These are phyloP conservation scores for Penicillium sp. DNA, from an alignment of 2,329 filamentous ascomycete species.

Conservation along the genomic window DNA sequence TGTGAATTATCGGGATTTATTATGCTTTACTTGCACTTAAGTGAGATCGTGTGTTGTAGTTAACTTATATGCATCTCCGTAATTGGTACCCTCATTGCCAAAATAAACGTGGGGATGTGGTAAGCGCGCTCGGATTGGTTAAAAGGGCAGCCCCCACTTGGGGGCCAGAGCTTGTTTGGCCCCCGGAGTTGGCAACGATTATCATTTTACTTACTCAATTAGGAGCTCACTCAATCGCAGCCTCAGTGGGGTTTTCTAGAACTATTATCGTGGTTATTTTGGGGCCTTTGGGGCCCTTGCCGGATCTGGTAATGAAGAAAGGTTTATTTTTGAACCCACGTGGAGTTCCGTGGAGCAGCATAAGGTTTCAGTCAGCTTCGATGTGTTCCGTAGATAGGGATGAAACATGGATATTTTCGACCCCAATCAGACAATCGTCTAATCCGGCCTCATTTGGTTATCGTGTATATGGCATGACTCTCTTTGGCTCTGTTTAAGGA, in stretches of 20 bases:
- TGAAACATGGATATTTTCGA: not conserved
- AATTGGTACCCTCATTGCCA: not conserved
- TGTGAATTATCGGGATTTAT: not conserved
- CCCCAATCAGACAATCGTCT: not conserved
- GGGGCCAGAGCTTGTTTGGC: not conserved
- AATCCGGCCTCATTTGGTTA: not conserved
- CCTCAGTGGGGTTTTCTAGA: not conserved
- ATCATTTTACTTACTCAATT: not conserved
- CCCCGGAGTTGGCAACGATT: not conserved
- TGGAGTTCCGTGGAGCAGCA: not conserved
- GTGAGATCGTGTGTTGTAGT: not conserved
- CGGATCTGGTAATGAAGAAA: not conserved
- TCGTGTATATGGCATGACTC: not conserved
- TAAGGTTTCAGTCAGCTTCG: not conserved
- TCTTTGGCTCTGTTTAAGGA: not conserved
- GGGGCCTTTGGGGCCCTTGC: not conserved
- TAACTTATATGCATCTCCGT: not conserved
- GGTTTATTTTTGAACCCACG: not conserved
- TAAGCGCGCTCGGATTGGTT: not conserved
- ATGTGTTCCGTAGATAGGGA: not conserved
- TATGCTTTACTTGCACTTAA: not conserved
- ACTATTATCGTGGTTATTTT: not conserved
- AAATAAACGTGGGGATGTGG: not conserved
- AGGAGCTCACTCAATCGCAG: not conserved
- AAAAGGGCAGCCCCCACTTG: not conserved